Evolutionary conservation across 139 green algal genomes (phyloP).

Genomic region (Chlamydomonas asymmetrica): DNA sequence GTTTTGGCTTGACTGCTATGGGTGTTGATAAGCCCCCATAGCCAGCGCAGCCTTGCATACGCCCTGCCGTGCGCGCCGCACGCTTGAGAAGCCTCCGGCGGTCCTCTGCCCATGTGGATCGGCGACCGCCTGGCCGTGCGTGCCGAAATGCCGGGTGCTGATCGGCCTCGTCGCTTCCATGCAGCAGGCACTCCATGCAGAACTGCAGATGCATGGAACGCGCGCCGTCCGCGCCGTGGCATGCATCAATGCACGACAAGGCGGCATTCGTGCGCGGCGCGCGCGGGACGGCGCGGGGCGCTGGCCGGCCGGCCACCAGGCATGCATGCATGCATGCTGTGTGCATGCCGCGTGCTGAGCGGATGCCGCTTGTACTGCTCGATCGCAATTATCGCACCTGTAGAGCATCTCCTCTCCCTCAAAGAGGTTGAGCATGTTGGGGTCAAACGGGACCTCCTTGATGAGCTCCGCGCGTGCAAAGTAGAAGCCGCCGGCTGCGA

Average conservation of each 20-base stretch:
- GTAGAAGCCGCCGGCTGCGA: constrained; percentile 14
- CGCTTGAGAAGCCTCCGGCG: too few relatives aligned
- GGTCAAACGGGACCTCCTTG: constrained; percentile 8
- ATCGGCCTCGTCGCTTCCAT: too few relatives aligned
- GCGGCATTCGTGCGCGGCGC: neutral
- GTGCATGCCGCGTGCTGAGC: too few relatives aligned
- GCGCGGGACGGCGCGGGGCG: neutral
- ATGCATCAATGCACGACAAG: neutral
- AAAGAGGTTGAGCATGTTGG: constrained; percentile 5
- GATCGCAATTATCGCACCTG: neutral
- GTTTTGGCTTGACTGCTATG: neutral
- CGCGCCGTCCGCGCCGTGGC: neutral
- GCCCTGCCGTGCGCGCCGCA: neutral
- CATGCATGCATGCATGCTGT: neutral
- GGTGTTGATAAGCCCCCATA: neutral
- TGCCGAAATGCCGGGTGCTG: too few relatives aligned
- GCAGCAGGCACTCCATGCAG: too few relatives aligned
- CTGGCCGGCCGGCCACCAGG: neutral
- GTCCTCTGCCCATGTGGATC: too few relatives aligned
- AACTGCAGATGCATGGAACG: neutral
- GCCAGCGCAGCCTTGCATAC: neutral
- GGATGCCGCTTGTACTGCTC: neutral
- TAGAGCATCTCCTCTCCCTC: constrained; percentile 15
- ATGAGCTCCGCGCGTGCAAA: neutral
- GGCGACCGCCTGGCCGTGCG: too few relatives aligned